These are phyloP conservation scores for Talaromyces pinophilus DNA, from an alignment of 2,329 filamentous ascomycete species.

Conservation along the genomic window DNA sequence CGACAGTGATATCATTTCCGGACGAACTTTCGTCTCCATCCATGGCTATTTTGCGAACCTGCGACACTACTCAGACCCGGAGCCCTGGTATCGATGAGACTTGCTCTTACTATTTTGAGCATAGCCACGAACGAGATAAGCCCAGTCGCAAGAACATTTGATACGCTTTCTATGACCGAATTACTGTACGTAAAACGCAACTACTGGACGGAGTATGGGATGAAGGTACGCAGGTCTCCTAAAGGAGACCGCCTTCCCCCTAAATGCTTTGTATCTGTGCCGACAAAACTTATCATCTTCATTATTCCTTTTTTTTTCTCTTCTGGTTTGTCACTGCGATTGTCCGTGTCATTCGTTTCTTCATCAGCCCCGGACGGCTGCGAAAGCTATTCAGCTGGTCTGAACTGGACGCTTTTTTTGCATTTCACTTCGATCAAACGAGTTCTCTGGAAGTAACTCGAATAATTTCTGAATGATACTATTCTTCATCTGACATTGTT, in stretches of 20 bases:
- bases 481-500: background rate
- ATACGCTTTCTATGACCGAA: background rate
- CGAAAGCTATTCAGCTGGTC: slow-evolving; percentile 22
- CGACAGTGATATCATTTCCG: background rate
- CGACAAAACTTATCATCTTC: background rate
- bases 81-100: background rate
- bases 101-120: slow-evolving; percentile 12
- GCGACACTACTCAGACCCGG: slow-evolving; percentile 20
- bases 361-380: slow-evolving; percentile 15
- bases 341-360: slow-evolving; percentile 19
- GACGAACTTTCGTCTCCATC: slow-evolving; percentile 1
- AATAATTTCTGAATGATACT: background rate
- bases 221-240: background rate
- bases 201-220: background rate
- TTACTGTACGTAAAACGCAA: background rate
- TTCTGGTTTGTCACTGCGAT: background rate
- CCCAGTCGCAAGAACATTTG: background rate
- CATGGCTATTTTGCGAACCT: background rate
- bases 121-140: slow-evolving; percentile 3
- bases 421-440: background rate
- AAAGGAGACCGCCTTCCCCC: background rate
- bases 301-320: background rate
- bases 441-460: slow-evolving; percentile 17
- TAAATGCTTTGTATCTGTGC: background rate
- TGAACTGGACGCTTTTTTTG: slow-evolving; percentile 12